Evolutionary conservation across 495 filamentous ascomycete species (phyloP).

Genomic region (Neurospora sp.): DNA sequence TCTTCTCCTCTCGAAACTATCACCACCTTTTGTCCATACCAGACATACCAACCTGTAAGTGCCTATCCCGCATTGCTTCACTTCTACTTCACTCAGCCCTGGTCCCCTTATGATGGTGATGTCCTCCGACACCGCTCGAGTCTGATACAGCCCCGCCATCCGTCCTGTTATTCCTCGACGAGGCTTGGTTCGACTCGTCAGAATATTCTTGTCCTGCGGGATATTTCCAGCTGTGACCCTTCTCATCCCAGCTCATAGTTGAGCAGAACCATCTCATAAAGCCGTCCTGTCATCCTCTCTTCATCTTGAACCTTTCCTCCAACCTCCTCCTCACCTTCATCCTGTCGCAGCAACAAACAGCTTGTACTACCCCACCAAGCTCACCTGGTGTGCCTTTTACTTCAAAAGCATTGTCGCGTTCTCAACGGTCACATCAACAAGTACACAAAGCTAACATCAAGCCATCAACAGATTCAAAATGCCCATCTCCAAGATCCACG

Average conservation of each 20-base stretch:
- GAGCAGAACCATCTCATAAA: constrained; percentile 16
- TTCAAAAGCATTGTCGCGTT: neutral
- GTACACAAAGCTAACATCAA: constrained; percentile 1
- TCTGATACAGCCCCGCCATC: neutral
- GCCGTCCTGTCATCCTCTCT: neutral
- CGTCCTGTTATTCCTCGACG: neutral
- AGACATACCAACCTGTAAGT: constrained; percentile 4
- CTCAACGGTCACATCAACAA: neutral
- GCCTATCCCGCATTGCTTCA: neutral
- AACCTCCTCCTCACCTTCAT: neutral
- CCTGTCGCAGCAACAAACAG: constrained; percentile 1
- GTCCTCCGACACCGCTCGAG: neutral
- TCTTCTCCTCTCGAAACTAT: neutral
- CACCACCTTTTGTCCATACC: neutral
- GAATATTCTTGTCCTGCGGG: constrained; percentile 9
- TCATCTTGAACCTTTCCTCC: neutral
- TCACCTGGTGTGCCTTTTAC: neutral
- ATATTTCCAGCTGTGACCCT: constrained; percentile 8
- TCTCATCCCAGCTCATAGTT: constrained; percentile 3
- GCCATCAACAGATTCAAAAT: constrained; percentile 42
- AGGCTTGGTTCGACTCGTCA: neutral
- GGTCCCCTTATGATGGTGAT: neutral
- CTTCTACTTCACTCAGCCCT: neutral
- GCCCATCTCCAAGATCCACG: constrained; percentile 97
- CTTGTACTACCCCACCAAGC: neutral